Evolutionary conservation across 441 rosid genomes (phyloP).

Genomic region (Mallotus repandus): DNA sequence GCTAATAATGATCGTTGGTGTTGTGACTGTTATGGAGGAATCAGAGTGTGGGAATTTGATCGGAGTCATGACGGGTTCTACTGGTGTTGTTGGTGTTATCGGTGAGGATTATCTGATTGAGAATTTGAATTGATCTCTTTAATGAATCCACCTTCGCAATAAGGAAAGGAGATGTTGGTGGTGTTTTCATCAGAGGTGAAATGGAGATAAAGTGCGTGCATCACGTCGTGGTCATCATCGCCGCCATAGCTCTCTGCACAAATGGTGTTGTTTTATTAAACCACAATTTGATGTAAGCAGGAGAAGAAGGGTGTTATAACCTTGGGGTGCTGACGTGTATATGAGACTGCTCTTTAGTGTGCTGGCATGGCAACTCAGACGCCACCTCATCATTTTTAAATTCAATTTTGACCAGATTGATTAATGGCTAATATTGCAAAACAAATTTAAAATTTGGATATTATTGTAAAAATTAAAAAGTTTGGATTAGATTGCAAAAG

Average conservation of each 20-base stretch:
- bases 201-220: slow-evolving; percentile 58
- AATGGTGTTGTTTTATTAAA: too few relatives aligned
- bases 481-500: too few relatives aligned
- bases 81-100: neutral
- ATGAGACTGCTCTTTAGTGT: too few relatives aligned
- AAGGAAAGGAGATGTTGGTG: slow-evolving; percentile 44
- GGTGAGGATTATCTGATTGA: slow-evolving; percentile 25
- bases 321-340: too few relatives aligned
- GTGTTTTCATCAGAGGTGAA: slow-evolving; percentile 19
- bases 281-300: too few relatives aligned
- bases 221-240: slow-evolving; percentile 44
- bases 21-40: slow-evolving; percentile 29
- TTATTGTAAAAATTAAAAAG: too few relatives aligned
- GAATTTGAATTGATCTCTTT: slow-evolving; percentile 46
- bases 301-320: too few relatives aligned
- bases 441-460: too few relatives aligned
- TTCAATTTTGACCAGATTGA: too few relatives aligned
- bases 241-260: slow-evolving; percentile 26
- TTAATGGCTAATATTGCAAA: too few relatives aligned
- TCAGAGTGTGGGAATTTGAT: slow-evolving; percentile 21
- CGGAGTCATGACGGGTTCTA: slow-evolving; percentile 24
- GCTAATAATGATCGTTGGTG: slow-evolving; percentile 29
- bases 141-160: slow-evolving; percentile 70
- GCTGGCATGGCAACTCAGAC: too few relatives aligned
- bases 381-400: too few relatives aligned